These are phyloP conservation scores for Cnidoscolus chayamansa DNA, from an alignment of 441 rosid species.

Conservation along the genomic window DNA sequence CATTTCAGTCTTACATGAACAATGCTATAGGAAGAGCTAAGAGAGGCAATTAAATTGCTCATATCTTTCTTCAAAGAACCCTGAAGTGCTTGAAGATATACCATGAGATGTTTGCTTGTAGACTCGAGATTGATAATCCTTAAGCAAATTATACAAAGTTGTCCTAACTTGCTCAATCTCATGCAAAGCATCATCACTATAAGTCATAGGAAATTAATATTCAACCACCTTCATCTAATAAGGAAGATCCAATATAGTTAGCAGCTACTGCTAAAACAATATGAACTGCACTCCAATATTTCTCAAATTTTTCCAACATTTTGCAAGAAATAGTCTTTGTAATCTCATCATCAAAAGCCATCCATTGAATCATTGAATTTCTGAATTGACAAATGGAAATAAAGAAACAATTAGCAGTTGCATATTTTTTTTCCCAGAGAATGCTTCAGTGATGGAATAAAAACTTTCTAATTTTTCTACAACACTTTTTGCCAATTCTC, in stretches of 20 bases:
- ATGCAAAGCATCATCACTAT: not conserved
- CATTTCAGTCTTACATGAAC: too few relatives aligned
- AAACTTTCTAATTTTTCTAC: not conserved
- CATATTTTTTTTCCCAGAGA: constrained; percentile 14
- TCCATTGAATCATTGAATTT: not conserved
- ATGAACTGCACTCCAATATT: constrained; percentile 10
- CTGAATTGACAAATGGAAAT: not conserved
- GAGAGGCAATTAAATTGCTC: too few relatives aligned
- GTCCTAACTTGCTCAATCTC: too few relatives aligned
- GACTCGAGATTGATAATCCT: too few relatives aligned
- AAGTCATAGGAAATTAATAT: constrained; percentile 6
- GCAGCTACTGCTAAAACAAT: not conserved
- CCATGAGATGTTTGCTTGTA: too few relatives aligned
- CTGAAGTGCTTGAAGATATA: too few relatives aligned
- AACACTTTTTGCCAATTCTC: not conserved
- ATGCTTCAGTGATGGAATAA: not conserved
- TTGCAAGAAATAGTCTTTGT: not conserved
- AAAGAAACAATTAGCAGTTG: constrained; percentile 12
- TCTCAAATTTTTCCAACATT: constrained; percentile 12
- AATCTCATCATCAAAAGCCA: not conserved
- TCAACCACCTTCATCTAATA: constrained; percentile 4
- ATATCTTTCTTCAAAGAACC: too few relatives aligned
- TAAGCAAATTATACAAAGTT: too few relatives aligned
- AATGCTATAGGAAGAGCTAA: too few relatives aligned
- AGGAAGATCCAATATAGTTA: constrained; percentile 11